phyloP scores from a whole-genome alignment of 441 rosid genomes.

The Dalechampia spathulata region DNA sequence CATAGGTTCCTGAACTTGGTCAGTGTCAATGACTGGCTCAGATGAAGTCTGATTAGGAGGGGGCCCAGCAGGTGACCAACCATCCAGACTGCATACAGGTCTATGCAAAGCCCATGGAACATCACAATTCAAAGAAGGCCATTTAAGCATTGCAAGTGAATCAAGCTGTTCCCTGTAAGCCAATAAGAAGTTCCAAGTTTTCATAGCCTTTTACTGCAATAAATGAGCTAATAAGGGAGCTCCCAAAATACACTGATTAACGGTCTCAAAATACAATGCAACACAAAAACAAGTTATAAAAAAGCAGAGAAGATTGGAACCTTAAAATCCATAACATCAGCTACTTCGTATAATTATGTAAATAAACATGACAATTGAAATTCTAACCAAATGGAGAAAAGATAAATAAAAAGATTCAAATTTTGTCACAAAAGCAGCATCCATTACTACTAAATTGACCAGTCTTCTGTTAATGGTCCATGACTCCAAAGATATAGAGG shows the following conservation, averaged over 20 bases:
- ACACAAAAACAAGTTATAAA: slow-evolving; percentile 10
- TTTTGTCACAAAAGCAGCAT: slow-evolving; percentile 14
- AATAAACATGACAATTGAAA: slow-evolving; percentile 22
- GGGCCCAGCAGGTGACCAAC: slow-evolving; percentile 57
- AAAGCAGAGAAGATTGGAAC: slow-evolving; percentile 4
- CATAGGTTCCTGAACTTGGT: slow-evolving; percentile 50
- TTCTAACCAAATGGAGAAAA: slow-evolving; percentile 21
- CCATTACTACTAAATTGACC: slow-evolving; percentile 13
- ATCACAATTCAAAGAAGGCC: slow-evolving; percentile 57
- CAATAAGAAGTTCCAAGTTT: slow-evolving; percentile 42
- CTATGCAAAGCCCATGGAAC: slow-evolving; percentile 79
- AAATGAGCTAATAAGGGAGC: slow-evolving; percentile 17
- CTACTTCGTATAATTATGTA: slow-evolving; percentile 15
- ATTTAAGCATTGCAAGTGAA: slow-evolving; percentile 63
- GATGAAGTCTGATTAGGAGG: slow-evolving; percentile 33
- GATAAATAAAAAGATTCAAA: slow-evolving; percentile 18
- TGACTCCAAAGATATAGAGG: slow-evolving; percentile 40
- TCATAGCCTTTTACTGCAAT: slow-evolving; percentile 20
- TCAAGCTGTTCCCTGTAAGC: slow-evolving; percentile 92
- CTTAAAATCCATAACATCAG: slow-evolving; percentile 3
- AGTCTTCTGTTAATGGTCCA: slow-evolving; percentile 26
- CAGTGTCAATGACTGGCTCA: slow-evolving; percentile 27
- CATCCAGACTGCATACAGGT: slow-evolving; percentile 57
- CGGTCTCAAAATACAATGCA: slow-evolving; percentile 8
- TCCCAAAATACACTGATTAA: slow-evolving; percentile 7